These are phyloP conservation scores for Fusarium sterilihyphosum DNA, from an alignment of 2,329 filamentous ascomycete genomes.

Conservation along the genomic window DNA sequence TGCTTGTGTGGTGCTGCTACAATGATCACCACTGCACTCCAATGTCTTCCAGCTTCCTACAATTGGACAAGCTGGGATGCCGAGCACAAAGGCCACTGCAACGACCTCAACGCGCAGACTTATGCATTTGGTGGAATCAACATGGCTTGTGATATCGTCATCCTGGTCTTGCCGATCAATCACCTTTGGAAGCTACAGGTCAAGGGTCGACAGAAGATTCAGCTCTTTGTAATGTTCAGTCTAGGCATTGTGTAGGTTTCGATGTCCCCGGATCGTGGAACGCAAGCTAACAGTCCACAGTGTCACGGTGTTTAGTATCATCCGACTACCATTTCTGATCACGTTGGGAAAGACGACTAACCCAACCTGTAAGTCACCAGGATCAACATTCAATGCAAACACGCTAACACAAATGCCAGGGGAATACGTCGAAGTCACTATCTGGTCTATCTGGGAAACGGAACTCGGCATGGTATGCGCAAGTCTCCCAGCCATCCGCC, in stretches of 20 bases:
- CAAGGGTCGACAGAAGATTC: conserved; percentile 29
- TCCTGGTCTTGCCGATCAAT: conserved; percentile 21
- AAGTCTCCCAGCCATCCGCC: conserved; percentile 33
- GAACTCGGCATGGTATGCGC: conserved; percentile 37
- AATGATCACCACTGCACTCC: conserved; percentile 23
- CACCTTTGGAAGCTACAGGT: conserved; percentile 29
- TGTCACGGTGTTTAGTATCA: conserved; percentile 32
- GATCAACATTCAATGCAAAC: too few species aligned
- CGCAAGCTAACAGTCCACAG: background rate
- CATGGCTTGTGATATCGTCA: conserved; percentile 26
- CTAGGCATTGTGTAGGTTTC: conserved; percentile 21
- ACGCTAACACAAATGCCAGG: background rate
- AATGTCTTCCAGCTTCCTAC: conserved; percentile 29
- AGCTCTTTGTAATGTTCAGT: conserved; percentile 34
- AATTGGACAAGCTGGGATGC: conserved; percentile 34
- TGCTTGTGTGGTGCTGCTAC: conserved; percentile 18
- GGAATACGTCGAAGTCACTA: conserved; percentile 32
- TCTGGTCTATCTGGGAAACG: conserved; percentile 38
- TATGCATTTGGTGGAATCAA: conserved; percentile 35
- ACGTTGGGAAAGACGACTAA: conserved; percentile 26
- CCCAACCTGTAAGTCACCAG: conserved; percentile 21
- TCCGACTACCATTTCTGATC: conserved; percentile 28
- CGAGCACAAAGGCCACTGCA: conserved; percentile 23
- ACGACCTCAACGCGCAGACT: conserved; percentile 31
- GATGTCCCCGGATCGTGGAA: fast-evolving